Percentiles rank a stretch among this genome's conserved stretches.
Conservation (phyloP, 164 flowering plant species). For the Saururus chinensis region DNA sequence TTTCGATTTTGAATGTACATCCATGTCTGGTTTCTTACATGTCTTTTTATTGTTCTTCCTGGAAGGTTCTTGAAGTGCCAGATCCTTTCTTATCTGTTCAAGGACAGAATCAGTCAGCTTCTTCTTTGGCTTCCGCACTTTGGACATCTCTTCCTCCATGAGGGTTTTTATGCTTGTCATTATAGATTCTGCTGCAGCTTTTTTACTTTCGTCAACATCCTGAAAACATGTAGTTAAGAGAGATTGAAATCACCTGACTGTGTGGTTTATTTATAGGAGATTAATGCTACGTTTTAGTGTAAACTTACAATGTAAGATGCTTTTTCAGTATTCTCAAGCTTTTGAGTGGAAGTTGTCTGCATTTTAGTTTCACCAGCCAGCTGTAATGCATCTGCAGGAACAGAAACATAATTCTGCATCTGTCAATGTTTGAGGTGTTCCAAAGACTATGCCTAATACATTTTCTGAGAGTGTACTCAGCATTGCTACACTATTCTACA, state of each 20-base stretch:
- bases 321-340: background rate
- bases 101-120: conserved; percentile 8
- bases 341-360: conserved; percentile 1
- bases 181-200: conserved; percentile 14
- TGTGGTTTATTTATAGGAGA: too few species aligned
- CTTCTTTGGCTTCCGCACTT: conserved; percentile 26
- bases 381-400: background rate
- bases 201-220: conserved; percentile 29
- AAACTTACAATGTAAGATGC: conserved; percentile 3
- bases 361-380: background rate
- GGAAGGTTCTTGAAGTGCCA: conserved; percentile 12
- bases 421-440: too few species aligned
- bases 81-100: conserved; percentile 9
- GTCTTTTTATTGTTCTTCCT: conserved; percentile 19
- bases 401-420: background rate
- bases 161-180: conserved; percentile 61
- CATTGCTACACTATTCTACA: too few species aligned
- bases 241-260: too few species aligned
- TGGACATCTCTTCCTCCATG: conserved; percentile 68
- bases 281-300: background rate
- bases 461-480: too few species aligned
- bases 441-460: too few species aligned
- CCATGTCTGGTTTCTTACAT: conserved; percentile 16
- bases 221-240: conserved; percentile 7
- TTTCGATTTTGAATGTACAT: conserved; percentile 7